These are phyloP conservation scores for Arthrobotrys sinensis DNA, from an alignment of 2,329 filamentous ascomycete species.

Conservation along the genomic window DNA sequence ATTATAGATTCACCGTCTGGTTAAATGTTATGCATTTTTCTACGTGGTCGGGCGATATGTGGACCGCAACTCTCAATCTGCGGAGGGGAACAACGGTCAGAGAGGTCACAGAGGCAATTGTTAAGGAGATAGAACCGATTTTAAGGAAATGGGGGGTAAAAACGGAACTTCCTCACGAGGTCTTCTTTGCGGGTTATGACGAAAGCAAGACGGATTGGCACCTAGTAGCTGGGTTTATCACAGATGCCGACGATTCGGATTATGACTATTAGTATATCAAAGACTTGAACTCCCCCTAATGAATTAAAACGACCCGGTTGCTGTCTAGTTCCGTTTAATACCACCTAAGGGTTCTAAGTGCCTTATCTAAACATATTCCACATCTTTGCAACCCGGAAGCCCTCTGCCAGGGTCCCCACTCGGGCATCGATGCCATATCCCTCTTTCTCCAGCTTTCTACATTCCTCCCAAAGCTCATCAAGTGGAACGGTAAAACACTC, in stretches of 20 bases:
- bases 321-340: too few relatives aligned
- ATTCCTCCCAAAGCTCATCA: conserved; percentile 69
- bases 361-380: conserved; percentile 66
- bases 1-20: too few relatives aligned
- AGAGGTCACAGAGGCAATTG: conserved; percentile 15
- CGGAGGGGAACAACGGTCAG: conserved; percentile 15
- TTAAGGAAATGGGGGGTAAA: conserved; percentile 13
- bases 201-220: background rate
- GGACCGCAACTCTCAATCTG: conserved; percentile 16
- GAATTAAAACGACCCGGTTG: too few relatives aligned
- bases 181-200: background rate
- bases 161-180: conserved; percentile 2
- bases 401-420: conserved; percentile 67
- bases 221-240: background rate
- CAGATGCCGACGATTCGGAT: background rate
- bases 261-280: too few relatives aligned
- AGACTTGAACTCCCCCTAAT: too few relatives aligned
- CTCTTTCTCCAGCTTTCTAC: conserved; percentile 68
- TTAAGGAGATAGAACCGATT: conserved; percentile 9
- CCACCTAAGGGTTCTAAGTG: too few relatives aligned
- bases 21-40: too few relatives aligned
- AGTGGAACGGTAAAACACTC: conserved; percentile 71
- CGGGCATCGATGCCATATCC: conserved; percentile 68
- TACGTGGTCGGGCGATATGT: conserved; percentile 20
- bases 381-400: conserved; percentile 67